phyloP scores from a whole-genome alignment of 2,329 filamentous ascomycete genomes.

The Penicillium sp. region DNA sequence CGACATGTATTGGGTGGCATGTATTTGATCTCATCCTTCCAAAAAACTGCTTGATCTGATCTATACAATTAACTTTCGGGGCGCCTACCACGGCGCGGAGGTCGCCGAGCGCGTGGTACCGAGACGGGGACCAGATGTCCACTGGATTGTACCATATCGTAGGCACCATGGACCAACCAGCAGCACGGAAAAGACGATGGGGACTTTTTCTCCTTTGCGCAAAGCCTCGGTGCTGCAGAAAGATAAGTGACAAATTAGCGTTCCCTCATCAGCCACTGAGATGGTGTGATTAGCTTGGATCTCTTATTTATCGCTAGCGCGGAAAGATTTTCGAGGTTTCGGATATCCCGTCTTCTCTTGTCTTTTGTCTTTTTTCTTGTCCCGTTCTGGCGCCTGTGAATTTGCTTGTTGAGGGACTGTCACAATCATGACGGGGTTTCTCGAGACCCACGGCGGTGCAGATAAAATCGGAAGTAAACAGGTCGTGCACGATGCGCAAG shows the following conservation, averaged over 20 bases:
- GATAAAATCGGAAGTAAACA: slow-evolving; percentile 22
- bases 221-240: background rate
- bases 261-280: slow-evolving; percentile 24
- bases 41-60: background rate
- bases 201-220: background rate
- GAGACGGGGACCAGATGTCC: background rate
- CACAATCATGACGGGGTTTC: slow-evolving; percentile 18
- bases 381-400: background rate
- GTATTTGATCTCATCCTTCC: background rate
- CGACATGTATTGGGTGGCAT: too few relatives aligned
- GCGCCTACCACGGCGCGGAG: background rate
- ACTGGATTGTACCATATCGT: background rate
- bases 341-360: background rate
- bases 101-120: background rate
- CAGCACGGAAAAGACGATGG: background rate
- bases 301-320: slow-evolving; percentile 8
- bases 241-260: slow-evolving; percentile 15
- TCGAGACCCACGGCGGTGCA: slow-evolving; percentile 11
- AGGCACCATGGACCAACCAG: background rate
- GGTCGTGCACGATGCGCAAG: slow-evolving; percentile 24
- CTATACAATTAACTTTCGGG: background rate
- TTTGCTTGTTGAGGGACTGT: background rate
- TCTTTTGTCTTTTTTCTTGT: background rate
- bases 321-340: slow-evolving; percentile 8
- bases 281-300: slow-evolving; percentile 26